Percentiles rank a stretch among this genome's conserved stretches.
These are phyloP conservation scores for Diophrys sp. DNA, from an alignment of 73 alveolate genomes.

Conservation along the genomic window DNA sequence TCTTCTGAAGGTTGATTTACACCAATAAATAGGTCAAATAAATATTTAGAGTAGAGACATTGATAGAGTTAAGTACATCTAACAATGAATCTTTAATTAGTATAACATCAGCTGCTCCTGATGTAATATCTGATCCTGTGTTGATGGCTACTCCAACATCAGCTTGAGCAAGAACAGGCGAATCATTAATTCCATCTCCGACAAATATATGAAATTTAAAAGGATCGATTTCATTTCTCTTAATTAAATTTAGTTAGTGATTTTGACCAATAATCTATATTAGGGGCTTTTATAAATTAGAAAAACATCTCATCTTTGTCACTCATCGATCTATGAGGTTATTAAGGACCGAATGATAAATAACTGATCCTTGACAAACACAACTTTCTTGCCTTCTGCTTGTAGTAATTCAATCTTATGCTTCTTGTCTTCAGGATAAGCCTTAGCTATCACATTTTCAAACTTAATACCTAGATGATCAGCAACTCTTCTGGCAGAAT, in stretches of 20 bases:
- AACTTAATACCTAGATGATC: conserved; percentile 55
- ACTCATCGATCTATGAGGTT: too few species aligned
- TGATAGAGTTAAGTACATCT: conserved; percentile 51
- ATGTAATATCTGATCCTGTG: conserved; percentile 82
- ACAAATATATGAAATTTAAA: too few species aligned
- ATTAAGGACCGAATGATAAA: too few species aligned
- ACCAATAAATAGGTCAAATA: too few species aligned
- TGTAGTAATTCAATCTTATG: conserved; percentile 8
- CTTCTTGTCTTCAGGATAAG: conserved; percentile 67
- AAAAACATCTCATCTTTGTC: too few species aligned
- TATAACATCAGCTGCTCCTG: conserved; percentile 66
- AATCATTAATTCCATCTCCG: conserved; percentile 97
- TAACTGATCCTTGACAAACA: too few species aligned
- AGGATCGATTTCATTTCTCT: too few species aligned
- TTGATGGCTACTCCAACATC: conserved; percentile 94
- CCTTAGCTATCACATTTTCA: conserved; percentile 61
- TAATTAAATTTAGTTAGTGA: too few species aligned
- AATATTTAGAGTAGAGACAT: conserved; percentile 33
- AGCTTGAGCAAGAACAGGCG: conserved; percentile 86
- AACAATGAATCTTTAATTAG: conserved; percentile 51
- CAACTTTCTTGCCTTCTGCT: conserved; percentile 58
- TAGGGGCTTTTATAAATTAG: too few species aligned
- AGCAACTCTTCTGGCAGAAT: conserved; percentile 70
- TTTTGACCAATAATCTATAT: too few species aligned
- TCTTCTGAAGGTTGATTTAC: conserved; percentile 45